phyloP scores from a whole-genome alignment of 2,329 filamentous ascomycete genomes.

The Fusarium odoratissimum region DNA sequence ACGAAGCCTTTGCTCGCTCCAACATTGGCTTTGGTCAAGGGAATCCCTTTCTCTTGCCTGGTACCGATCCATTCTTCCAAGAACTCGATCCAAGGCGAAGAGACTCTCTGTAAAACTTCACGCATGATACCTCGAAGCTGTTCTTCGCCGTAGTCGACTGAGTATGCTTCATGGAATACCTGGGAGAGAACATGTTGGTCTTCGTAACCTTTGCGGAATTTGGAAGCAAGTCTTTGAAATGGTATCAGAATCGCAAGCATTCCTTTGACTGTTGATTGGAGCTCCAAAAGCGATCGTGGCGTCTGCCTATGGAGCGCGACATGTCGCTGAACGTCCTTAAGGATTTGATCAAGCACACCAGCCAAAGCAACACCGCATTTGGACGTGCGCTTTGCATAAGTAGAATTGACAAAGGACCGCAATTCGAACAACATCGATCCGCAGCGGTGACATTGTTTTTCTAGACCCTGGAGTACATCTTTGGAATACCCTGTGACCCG shows the following conservation, averaged over 20 bases:
- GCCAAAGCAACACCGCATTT: constrained; percentile 64
- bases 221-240: constrained; percentile 62
- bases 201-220: constrained; percentile 56
- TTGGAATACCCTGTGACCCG: constrained; percentile 69
- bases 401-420: constrained; percentile 58
- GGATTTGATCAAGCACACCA: constrained; percentile 60
- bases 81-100: constrained; percentile 73
- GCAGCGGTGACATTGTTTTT: constrained; percentile 60
- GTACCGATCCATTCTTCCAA: constrained; percentile 82
- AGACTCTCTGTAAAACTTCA: constrained; percentile 72
- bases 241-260: constrained; percentile 62
- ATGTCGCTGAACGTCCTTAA: constrained; percentile 62
- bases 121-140: constrained; percentile 73
- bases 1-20: constrained; percentile 68
- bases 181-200: constrained; percentile 73
- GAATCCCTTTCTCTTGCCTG: constrained; percentile 65
- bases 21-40: constrained; percentile 59
- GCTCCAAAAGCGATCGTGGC: constrained; percentile 62
- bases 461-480: constrained; percentile 59
- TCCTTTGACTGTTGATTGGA: constrained; percentile 62
- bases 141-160: constrained; percentile 71
- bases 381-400: constrained; percentile 58
- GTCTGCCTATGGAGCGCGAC: constrained; percentile 57
- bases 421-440: constrained; percentile 61
- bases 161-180: constrained; percentile 70